Evolutionary conservation across 2,329 filamentous ascomycete genomes (phyloP), one percentile per base, ranked within the genome.

Genomic region (Stenocarpella maydis): DNA sequence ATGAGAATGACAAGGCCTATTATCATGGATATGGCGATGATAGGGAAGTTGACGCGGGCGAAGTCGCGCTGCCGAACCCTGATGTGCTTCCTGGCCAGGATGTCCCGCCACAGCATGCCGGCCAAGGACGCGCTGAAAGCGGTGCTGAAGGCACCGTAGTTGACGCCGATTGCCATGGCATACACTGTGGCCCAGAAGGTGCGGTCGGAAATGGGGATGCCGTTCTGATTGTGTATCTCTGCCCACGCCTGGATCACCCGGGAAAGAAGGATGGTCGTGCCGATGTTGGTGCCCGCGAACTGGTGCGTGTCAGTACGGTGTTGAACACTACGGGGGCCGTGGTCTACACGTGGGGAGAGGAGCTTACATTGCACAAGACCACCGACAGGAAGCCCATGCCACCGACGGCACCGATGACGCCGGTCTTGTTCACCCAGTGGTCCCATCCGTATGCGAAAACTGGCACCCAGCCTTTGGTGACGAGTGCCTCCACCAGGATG

Each of bases 251-350:
- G 91, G 14, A 93, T 87, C 8, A 93, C 86, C 3, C 91, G 88
- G 10, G 87, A 92, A 1, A 93, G 82, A 0, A 93, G 86, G 74
- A 94, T 93, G 0, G 91, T 91, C 0, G 91, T 92, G 41, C 91
- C 91, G 65, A 93, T 93, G 72, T 93, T 93, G 1, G 91, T 93
- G 21, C 91, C 91, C 0, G 91, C 90, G 73, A 93, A 93, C 90
- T 93, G 71, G 19, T 28, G 31, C 41, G 52, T 24, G 15, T 68
- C 41, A 58, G 77, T 68, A 76, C 34, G 31, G 9, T 37, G 12
- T 37, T 10, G 9, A 9, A 19, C 17, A 28, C 19, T 28, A 6
- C 28, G 50, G 12, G 8, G 8, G 3, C 17, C 52, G 28, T 12
- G 2, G 8, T 7, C 14, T 7, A 8, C 12, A 47, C 9, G 6